Conservation (phyloP, 2,329 filamentous ascomycete species). For the Talaromyces funiculosus region DNA sequence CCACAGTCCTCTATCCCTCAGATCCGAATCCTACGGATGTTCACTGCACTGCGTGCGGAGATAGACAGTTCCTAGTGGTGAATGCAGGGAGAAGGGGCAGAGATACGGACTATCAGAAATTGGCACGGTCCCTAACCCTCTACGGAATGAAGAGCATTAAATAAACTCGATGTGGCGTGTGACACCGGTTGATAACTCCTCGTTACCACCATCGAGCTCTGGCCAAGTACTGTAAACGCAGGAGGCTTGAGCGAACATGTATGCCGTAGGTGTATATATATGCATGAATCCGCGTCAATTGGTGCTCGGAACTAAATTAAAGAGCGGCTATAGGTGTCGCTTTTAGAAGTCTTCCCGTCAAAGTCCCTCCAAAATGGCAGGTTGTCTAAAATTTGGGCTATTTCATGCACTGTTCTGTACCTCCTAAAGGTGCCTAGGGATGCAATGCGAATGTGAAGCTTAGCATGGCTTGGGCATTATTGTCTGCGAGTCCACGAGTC, state of each 20-base stretch:
- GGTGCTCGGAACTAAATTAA: not conserved
- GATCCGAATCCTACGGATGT: too few species aligned
- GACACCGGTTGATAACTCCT: not conserved
- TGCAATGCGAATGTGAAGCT: not conserved
- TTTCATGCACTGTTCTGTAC: not conserved
- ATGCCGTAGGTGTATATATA: not conserved
- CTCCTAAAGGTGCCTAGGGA: not conserved
- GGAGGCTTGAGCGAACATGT: not conserved
- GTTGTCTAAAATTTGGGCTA: not conserved
- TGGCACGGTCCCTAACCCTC: not conserved
- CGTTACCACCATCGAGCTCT: not conserved
- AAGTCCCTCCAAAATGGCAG: not conserved
- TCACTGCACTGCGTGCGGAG: too few species aligned
- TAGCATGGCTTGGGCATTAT: not conserved
- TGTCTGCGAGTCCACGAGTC: not conserved
- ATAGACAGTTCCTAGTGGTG: not conserved
- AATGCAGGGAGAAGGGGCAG: not conserved
- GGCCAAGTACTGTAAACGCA: not conserved
- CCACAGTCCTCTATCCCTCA: not conserved
- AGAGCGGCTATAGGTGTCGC: not conserved
- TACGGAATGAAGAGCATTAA: not conserved
- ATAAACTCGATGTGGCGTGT: not conserved
- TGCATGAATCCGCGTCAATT: not conserved
- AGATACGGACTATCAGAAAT: not conserved
- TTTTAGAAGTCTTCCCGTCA: not conserved